Base-by-base conservation (phyloP, 2,329 filamentous ascomycete genomes). In the Nemania sp. region DNA sequence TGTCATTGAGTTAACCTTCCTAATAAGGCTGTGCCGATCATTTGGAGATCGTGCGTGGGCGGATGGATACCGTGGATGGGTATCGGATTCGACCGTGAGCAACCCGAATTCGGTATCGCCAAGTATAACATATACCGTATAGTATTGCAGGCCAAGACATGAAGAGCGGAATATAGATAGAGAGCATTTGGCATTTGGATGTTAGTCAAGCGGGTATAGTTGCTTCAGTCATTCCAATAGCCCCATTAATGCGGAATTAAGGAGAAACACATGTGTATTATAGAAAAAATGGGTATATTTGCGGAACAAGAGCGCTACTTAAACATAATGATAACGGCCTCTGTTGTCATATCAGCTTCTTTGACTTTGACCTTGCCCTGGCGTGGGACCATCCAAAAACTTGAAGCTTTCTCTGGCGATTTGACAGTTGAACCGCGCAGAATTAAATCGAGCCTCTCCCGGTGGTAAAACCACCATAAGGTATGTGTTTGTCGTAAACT, bases 401-500 rank as follows among this genome's bases (percentile, higher is more conserved):
- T 82, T 84, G 69, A 97, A 97, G 61, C 90, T 88, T 63, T 89
- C 86, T 40, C 91, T 82, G 0, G 91, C 92, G 54, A 96, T 87
- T 72, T 90, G 86, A 61, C 93, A 94, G 69, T 97, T 97, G 61
- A 96, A 79, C 71, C 94, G 85, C 11, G 92, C 92, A 48, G 89
- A 86, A 65, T 97, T 97, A 77, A 96, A 96, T 5, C 90, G 83
- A 17, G 90, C 90, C 72, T 97, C 93, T 20, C 92, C 92, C 0
- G 93, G 91, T 0, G 94, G 92, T 61, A 97, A 83, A 30, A 95
- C 87, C 7, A 95, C 90, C 67, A 96, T 90, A 56, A 99, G 86
- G 68, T 97, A 97, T 2, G 94, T 99, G 73, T 99, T 99, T 48
- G 94, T 95, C 2, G 94, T 99, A 63, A 99, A 91, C 63, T 95